These are phyloP conservation scores for Kwoniella mangroviensis DNA, from an alignment of 768 basidiomycete genomes.

Conservation along the genomic window DNA sequence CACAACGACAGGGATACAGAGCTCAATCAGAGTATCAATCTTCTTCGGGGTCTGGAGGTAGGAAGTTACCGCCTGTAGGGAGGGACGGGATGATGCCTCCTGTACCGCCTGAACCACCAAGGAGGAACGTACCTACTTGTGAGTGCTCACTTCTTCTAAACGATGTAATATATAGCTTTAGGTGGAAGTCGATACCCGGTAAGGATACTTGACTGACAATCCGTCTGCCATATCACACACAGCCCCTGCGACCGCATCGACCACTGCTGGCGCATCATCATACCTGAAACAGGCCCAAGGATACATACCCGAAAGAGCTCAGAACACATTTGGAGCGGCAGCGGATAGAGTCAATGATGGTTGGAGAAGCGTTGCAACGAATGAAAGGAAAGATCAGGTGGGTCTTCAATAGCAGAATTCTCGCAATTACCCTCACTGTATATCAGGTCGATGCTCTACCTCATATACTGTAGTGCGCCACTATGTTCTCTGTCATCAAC, in stretches of 20 bases:
- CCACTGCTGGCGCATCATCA: not conserved
- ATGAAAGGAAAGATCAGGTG: slow-evolving; percentile 30
- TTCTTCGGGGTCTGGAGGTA: slow-evolving; percentile 1
- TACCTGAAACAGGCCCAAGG: slow-evolving; percentile 15
- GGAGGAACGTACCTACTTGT: slow-evolving; percentile 22
- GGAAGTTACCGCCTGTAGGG: slow-evolving; percentile 22
- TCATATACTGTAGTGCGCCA: too few relatives aligned
- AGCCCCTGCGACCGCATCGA: not conserved
- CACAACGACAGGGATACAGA: slow-evolving; percentile 25
- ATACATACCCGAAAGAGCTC: slow-evolving; percentile 29
- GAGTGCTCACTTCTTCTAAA: not conserved
- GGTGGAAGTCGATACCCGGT: too few relatives aligned
- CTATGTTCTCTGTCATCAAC: too few relatives aligned
- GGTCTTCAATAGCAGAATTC: not conserved
- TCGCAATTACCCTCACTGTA: too few relatives aligned
- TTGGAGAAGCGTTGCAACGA: slow-evolving; percentile 25
- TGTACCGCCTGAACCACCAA: slow-evolving; percentile 20
- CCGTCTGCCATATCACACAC: not conserved
- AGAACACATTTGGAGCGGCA: slow-evolving; percentile 19
- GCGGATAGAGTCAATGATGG: slow-evolving; percentile 28
- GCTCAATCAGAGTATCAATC: slow-evolving; percentile 4
- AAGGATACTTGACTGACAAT: too few relatives aligned
- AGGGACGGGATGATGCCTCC: slow-evolving; percentile 27
- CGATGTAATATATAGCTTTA: too few relatives aligned
- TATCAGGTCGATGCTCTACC: too few relatives aligned